These are phyloP conservation scores for Monilinia laxa DNA, from an alignment of 2,329 filamentous ascomycete genomes.

Conservation along the genomic window DNA sequence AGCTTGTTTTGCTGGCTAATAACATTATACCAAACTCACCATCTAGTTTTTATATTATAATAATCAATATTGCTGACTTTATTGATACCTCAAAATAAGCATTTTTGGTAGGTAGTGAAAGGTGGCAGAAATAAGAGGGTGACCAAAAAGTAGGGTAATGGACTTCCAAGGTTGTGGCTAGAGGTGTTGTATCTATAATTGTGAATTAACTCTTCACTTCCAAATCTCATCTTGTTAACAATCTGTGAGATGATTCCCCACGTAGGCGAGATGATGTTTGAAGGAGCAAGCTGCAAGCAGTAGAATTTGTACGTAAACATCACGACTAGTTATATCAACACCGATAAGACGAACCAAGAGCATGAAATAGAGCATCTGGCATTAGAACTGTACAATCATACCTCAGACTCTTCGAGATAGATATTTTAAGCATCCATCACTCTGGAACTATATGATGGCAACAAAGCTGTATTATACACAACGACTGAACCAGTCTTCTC, in stretches of 20 bases:
- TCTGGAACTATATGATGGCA: not conserved
- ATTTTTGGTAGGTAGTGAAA: too few species aligned
- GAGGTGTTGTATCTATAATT: too few species aligned
- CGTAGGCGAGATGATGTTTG: not conserved
- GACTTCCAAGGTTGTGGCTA: too few species aligned
- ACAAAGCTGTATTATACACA: not conserved
- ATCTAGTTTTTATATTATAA: too few species aligned
- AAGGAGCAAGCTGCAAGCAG: not conserved
- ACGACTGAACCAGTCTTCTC: not conserved
- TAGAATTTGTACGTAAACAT: not conserved
- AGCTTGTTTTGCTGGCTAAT: too few species aligned
- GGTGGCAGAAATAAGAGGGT: too few species aligned
- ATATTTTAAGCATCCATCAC: not conserved
- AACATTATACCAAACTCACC: too few species aligned
- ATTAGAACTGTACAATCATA: not conserved
- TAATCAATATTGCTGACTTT: too few species aligned
- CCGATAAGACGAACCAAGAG: not conserved
- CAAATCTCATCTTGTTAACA: not conserved
- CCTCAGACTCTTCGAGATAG: not conserved
- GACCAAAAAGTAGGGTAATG: too few species aligned
- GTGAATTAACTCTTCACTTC: too few species aligned
- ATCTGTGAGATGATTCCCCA: not conserved
- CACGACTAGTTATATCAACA: not conserved
- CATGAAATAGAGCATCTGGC: not conserved
- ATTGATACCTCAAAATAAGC: too few species aligned